phyloP scores from a whole-genome alignment of 257 asterid genomes.

The Nicotiana attenuata region DNA sequence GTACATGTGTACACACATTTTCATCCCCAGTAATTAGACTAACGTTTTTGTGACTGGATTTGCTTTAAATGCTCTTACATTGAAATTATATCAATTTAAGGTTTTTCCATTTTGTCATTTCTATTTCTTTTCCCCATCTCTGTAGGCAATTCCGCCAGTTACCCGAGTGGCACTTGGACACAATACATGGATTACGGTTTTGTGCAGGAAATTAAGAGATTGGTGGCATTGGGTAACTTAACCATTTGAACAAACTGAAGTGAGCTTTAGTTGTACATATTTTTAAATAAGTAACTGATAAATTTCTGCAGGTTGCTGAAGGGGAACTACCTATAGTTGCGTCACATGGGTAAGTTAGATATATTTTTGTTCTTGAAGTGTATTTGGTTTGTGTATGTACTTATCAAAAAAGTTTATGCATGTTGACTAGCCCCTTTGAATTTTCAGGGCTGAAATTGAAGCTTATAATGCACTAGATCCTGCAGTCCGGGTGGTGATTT shows the following conservation, averaged over 20 bases:
- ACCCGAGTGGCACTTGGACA: conserved; percentile 91
- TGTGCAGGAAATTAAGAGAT: conserved; percentile 87
- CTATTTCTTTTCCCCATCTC: conserved; percentile 10
- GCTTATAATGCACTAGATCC: conserved; percentile 77
- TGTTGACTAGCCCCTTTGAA: background rate
- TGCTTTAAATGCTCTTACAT: background rate
- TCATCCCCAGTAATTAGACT: background rate
- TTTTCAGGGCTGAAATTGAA: conserved; percentile 80
- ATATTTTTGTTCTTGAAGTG: conserved; percentile 6
- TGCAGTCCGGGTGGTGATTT: conserved; percentile 79
- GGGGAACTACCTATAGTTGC: conserved; percentile 97
- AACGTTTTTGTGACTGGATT: background rate
- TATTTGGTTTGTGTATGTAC: background rate
- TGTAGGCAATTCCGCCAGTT: conserved; percentile 92
- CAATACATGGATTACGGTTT: conserved; percentile 84
- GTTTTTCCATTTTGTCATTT: conserved; percentile 6
- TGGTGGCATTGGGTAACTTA: conserved; percentile 99
- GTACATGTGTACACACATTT: background rate
- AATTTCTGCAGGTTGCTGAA: conserved; percentile 73
- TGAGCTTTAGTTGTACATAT: conserved; percentile 12
- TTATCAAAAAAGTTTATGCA: background rate
- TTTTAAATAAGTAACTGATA: conserved; percentile 20
- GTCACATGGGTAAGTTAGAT: conserved; percentile 80
- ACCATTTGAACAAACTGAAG: conserved; percentile 7
- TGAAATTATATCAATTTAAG: background rate